Evolutionary conservation across 2,329 filamentous ascomycete genomes (phyloP).

Genomic region (Colletotrichum spinosum): DNA sequence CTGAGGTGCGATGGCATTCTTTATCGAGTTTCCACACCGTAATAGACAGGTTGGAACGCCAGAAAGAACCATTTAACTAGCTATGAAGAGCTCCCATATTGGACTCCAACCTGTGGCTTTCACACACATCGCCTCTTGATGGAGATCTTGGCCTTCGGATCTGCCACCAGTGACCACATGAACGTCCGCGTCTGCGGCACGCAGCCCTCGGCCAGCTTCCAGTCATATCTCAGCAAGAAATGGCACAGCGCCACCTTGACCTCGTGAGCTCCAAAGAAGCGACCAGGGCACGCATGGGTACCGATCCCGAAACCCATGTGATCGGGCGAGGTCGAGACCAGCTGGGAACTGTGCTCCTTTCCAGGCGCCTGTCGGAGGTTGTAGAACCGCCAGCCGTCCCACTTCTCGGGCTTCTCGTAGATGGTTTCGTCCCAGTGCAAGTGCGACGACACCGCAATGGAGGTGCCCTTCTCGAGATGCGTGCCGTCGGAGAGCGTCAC

Average conservation of each 20-base stretch:
- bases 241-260: constrained; percentile 56
- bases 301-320: constrained; percentile 52
- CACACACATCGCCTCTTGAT: neutral
- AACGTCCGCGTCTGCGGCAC: constrained; percentile 11
- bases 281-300: constrained; percentile 53
- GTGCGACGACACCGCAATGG: constrained; percentile 15
- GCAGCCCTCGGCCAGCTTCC: constrained; percentile 12
- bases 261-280: constrained; percentile 58
- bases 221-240: constrained; percentile 54
- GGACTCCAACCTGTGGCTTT: no score
- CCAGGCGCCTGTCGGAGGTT: constrained; percentile 26
- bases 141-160: constrained; percentile 12
- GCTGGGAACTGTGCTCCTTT: constrained; percentile 47
- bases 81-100: no score
- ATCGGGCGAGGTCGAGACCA: constrained; percentile 50
- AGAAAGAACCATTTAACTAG: no score
- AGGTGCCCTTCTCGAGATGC: neutral
- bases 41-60: no score
- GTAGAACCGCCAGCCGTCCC: constrained; percentile 13
- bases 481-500: constrained; percentile 21
- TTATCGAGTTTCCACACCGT: no score
- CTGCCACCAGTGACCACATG: constrained; percentile 25
- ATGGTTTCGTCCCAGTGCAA: constrained; percentile 15
- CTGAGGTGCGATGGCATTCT: no score
- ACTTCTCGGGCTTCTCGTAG: constrained; percentile 9